These are phyloP conservation scores for Lomentospora prolificans DNA, from an alignment of 2,329 filamentous ascomycete species.

Conservation along the genomic window DNA sequence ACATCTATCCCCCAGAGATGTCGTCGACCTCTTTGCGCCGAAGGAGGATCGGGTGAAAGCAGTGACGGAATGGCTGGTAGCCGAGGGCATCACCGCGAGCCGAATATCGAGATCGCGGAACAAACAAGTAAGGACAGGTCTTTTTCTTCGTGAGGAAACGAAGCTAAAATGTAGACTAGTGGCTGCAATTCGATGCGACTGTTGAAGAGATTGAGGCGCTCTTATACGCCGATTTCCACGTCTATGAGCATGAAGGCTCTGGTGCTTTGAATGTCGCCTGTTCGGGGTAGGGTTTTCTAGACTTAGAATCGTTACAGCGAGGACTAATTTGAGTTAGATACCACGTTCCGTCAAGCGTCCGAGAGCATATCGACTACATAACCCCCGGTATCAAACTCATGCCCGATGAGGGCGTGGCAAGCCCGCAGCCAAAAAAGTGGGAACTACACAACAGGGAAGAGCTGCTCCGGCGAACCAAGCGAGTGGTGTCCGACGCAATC, in stretches of 20 bases:
- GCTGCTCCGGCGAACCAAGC: background rate
- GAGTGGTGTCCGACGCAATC: background rate
- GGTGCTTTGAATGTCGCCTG: background rate
- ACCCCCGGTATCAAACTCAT: conserved; percentile 35
- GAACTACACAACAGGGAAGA: background rate
- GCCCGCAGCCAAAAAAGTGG: background rate
- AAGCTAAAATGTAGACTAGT: background rate
- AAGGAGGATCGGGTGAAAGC: background rate
- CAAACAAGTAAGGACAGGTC: background rate
- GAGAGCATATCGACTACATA: conserved; percentile 36
- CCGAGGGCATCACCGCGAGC: background rate
- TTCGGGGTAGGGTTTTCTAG: background rate
- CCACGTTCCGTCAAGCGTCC: background rate
- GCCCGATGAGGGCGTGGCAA: background rate
- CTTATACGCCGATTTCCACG: background rate
- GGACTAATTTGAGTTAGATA: conserved; percentile 1
- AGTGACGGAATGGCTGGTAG: background rate
- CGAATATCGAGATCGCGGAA: background rate
- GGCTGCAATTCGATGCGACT: conserved; percentile 4
- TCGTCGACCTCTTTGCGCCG: background rate
- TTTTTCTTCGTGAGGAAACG: background rate
- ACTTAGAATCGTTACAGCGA: too few relatives aligned
- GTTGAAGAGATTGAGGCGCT: conserved; percentile 1
- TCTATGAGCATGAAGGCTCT: background rate
- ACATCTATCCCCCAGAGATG: background rate